Conservation (phyloP, 225 moss, liverwort and hornwort genomes). For the Bryoerythrophyllum caledonicum region DNA sequence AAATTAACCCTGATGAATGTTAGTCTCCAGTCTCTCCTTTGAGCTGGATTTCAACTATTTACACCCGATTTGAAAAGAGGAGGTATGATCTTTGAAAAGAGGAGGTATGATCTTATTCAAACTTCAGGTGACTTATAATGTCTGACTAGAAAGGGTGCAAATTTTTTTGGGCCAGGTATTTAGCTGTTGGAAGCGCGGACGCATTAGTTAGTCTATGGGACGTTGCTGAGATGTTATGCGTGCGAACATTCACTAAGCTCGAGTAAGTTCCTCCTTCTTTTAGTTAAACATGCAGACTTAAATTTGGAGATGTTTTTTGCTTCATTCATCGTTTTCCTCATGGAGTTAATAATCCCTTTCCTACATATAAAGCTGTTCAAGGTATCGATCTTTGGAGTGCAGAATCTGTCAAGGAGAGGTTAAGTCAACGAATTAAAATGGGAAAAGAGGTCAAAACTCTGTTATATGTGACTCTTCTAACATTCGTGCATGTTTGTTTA, state of each 20-base stretch:
- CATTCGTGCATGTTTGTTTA: slow-evolving; percentile 7
- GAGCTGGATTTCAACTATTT: no score
- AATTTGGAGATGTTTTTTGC: background rate
- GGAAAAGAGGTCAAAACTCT: no score
- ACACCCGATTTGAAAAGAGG: no score
- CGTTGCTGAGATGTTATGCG: slow-evolving; percentile 96
- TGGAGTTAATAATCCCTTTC: background rate
- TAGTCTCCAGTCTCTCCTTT: no score
- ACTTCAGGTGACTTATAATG: background rate
- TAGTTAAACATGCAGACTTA: background rate
- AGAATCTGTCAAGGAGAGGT: background rate
- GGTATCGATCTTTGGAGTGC: background rate
- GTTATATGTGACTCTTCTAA: slow-evolving; percentile 9
- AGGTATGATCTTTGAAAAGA: no score
- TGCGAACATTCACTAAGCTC: slow-evolving; percentile 95
- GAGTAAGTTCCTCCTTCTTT: slow-evolving; percentile 59
- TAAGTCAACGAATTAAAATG: no score
- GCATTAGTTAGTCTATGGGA: slow-evolving; percentile 99
- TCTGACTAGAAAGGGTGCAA: slow-evolving; percentile 30
- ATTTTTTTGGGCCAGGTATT: slow-evolving; percentile 58
- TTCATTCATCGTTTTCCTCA: background rate
- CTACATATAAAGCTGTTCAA: no score
- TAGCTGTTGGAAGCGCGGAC: slow-evolving; percentile 99
- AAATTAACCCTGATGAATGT: no score
- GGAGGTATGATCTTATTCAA: no score